These are phyloP conservation scores for Termitomyces sp. DNA, from an alignment of 768 basidiomycete species.

Conservation along the genomic window DNA sequence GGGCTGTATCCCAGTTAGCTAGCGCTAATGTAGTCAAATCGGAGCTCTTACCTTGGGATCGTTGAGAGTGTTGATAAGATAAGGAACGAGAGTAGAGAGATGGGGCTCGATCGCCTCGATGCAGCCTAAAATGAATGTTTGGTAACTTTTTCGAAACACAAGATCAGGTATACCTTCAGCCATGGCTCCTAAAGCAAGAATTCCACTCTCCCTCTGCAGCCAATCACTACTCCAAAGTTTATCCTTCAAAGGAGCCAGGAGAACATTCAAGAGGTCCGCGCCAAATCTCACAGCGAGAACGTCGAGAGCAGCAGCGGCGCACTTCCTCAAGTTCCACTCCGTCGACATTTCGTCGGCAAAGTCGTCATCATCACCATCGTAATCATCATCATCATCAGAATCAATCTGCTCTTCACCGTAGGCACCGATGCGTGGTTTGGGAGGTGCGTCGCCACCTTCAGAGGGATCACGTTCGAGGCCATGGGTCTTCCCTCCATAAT, in stretches of 20 bases:
- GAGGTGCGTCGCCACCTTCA: constrained; percentile 30
- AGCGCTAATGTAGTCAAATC: constrained; percentile 8
- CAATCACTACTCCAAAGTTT: constrained; percentile 93
- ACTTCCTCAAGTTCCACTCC: constrained; percentile 98
- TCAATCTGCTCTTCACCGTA: constrained; percentile 83
- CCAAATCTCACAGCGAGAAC: constrained; percentile 94
- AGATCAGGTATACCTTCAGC: constrained; percentile 73
- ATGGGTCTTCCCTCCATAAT: constrained; percentile 85
- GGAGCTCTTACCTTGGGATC: constrained; percentile 75
- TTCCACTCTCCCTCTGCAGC: constrained; percentile 93
- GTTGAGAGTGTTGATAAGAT: constrained; percentile 84
- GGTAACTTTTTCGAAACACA: constrained; percentile 2
- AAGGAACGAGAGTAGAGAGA: constrained; percentile 88
- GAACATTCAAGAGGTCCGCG: constrained; percentile 82
- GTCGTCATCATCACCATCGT: constrained; percentile 84
- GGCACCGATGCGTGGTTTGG: constrained; percentile 50
- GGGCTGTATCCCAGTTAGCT: constrained; percentile 50
- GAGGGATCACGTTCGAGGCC: constrained; percentile 72
- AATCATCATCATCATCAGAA: constrained; percentile 86
- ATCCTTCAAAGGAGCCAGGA: constrained; percentile 87
- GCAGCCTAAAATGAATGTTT: constrained; percentile 59
- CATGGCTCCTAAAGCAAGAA: constrained; percentile 95
- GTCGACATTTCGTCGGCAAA: constrained; percentile 97
- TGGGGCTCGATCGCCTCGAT: constrained; percentile 96
- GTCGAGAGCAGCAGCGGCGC: constrained; percentile 95